Evolutionary conservation across 208 protist genomes (phyloP).

Genomic region (Balamuthia mandrillaris): DNA sequence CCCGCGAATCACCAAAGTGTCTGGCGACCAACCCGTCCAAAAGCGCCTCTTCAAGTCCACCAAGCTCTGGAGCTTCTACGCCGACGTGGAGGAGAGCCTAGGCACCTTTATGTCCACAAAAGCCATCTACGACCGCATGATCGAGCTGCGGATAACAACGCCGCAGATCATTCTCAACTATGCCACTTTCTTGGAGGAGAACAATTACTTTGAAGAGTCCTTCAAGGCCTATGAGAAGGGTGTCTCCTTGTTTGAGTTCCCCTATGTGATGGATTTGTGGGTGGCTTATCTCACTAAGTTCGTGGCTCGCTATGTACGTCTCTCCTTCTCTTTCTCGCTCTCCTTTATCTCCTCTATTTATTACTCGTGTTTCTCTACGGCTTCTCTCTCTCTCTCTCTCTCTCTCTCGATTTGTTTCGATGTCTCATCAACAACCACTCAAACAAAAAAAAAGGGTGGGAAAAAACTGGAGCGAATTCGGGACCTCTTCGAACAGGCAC

Average conservation of each 20-base stretch:
- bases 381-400: too few relatives aligned
- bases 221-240: constrained; percentile 67
- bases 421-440: too few relatives aligned
- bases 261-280: constrained; percentile 81
- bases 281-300: constrained; percentile 84
- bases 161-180: constrained; percentile 84
- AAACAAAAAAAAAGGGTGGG: constrained; percentile 61
- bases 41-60: constrained; percentile 70
- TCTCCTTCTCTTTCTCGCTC: too few relatives aligned
- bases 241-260: constrained; percentile 78
- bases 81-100: constrained; percentile 80
- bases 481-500: constrained; percentile 86
- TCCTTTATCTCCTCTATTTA: not conserved
- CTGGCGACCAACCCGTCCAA: constrained; percentile 32
- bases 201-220: constrained; percentile 78
- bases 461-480: constrained; percentile 81
- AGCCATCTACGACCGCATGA: constrained; percentile 70
- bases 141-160: constrained; percentile 77
- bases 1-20: not conserved
- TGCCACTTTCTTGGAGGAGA: constrained; percentile 75
- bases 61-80: constrained; percentile 82
- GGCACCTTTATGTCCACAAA: constrained; percentile 48
- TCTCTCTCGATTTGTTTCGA: too few relatives aligned
- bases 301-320: constrained; percentile 73
- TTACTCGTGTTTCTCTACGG: too few relatives aligned